Evolutionary conservation across 164 flowering plant species (phyloP).

Genomic region (Dillenia turbinata): DNA sequence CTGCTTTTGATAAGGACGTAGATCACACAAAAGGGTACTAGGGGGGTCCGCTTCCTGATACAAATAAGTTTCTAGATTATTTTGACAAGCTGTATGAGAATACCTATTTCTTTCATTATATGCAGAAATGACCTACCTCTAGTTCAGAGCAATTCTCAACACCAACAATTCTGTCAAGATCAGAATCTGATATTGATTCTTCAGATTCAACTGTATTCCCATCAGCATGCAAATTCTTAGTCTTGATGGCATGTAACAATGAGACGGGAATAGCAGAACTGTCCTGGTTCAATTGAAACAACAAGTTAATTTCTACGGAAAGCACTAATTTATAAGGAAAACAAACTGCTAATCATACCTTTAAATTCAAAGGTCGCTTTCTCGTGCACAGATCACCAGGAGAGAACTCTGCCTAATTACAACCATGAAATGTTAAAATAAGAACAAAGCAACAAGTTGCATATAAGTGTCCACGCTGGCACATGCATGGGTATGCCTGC

Average conservation of each 20-base stretch:
- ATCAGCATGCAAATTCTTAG: slow-evolving; percentile 30
- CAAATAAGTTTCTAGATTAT: background rate
- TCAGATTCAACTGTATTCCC: slow-evolving; percentile 50
- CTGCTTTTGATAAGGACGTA: slow-evolving; percentile 94
- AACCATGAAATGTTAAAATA: slow-evolving; percentile 10
- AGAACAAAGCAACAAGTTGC: no score
- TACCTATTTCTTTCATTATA: slow-evolving; percentile 2
- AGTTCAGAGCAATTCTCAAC: slow-evolving; percentile 57
- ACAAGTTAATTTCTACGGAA: slow-evolving; percentile 2
- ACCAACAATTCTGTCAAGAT: slow-evolving; percentile 84
- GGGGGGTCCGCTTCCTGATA: slow-evolving; percentile 93
- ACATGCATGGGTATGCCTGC: no score
- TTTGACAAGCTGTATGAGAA: background rate
- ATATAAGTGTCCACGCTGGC: no score
- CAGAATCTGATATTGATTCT: slow-evolving; percentile 63
- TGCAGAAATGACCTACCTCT: slow-evolving; percentile 45
- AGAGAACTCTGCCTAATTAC: slow-evolving; percentile 76
- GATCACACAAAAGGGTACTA: slow-evolving; percentile 66
- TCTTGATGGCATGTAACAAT: slow-evolving; percentile 29
- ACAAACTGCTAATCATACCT: slow-evolving; percentile 35
- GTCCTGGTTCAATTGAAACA: slow-evolving; percentile 41
- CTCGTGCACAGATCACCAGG: slow-evolving; percentile 73
- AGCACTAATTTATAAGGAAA: slow-evolving; percentile 1
- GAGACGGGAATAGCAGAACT: slow-evolving; percentile 36
- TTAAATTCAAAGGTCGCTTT: slow-evolving; percentile 58